phyloP scores from a whole-genome alignment of 768 basidiomycete genomes.

The Rhodotorula graminis region DNA sequence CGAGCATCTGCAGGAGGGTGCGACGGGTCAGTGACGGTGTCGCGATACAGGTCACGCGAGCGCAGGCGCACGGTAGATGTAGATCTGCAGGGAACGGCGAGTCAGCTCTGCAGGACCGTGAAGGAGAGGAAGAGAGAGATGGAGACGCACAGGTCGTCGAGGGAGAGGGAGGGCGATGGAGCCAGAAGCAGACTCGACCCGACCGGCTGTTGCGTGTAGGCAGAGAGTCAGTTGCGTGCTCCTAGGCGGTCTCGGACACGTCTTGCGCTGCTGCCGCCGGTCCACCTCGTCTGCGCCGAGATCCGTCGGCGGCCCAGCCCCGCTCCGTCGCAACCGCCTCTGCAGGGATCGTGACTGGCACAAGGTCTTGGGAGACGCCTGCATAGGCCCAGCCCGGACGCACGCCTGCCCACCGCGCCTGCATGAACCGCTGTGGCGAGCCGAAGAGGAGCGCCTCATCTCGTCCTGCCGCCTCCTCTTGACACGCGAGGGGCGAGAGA shows the following conservation, averaged over 20 bases:
- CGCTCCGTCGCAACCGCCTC: too few species aligned
- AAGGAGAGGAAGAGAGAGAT: neutral
- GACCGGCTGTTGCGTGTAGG: neutral
- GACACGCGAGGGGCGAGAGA: too few species aligned
- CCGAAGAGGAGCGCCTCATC: neutral
- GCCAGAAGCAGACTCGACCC: neutral
- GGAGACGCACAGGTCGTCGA: neutral
- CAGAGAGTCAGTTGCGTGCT: neutral
- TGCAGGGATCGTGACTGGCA: too few species aligned
- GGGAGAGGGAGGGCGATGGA: neutral
- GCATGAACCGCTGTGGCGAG: too few species aligned
- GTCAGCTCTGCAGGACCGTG: neutral
- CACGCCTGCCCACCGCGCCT: too few species aligned
- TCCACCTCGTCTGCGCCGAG: too few species aligned
- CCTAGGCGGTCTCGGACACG: too few species aligned
- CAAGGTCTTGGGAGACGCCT: too few species aligned
- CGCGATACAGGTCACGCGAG: neutral
- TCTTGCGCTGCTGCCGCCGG: too few species aligned
- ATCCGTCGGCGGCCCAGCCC: too few species aligned
- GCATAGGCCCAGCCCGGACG: too few species aligned
- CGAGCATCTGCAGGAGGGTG: constrained; percentile 23
- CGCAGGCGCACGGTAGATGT: too few species aligned
- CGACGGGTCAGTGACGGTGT: neutral
- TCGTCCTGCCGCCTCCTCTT: neutral
- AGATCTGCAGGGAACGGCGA: neutral